Evolutionary conservation across 2,329 filamentous ascomycete genomes (phyloP).

Genomic region (Alternaria gaisen): DNA sequence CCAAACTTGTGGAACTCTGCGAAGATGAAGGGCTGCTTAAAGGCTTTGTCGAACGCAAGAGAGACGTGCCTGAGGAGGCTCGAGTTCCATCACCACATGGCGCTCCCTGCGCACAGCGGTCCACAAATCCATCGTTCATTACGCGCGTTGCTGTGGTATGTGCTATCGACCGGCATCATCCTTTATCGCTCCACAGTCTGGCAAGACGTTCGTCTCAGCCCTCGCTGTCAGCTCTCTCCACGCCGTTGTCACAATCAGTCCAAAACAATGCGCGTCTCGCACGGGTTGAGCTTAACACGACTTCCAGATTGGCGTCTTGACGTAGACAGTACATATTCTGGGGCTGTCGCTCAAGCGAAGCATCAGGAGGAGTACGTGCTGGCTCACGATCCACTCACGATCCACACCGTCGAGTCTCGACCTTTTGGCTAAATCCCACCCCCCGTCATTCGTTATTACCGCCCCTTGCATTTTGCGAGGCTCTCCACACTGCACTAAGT

Average conservation of each 20-base stretch:
- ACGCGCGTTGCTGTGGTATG: slow-evolving; percentile 15
- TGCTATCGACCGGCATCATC: slow-evolving; percentile 13
- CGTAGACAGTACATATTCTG: slow-evolving; percentile 13
- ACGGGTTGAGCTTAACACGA: slow-evolving; percentile 12
- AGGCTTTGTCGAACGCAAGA: slow-evolving; percentile 8
- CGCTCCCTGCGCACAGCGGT: slow-evolving; percentile 7
- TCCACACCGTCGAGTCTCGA: slow-evolving; percentile 14
- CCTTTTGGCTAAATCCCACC: slow-evolving; percentile 18
- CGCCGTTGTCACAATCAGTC: slow-evolving; percentile 2
- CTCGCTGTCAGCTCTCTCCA: slow-evolving; percentile 7
- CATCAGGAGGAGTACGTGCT: slow-evolving; percentile 15
- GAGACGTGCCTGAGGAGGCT: slow-evolving; percentile 14
- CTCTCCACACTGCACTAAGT: slow-evolving; percentile 5
- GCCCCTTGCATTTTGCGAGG: slow-evolving; percentile 15
- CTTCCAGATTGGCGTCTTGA: background rate
- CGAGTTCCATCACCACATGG: slow-evolving; percentile 12
- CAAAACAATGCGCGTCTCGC: slow-evolving; percentile 15
- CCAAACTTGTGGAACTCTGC: background rate
- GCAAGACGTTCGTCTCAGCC: slow-evolving; percentile 22
- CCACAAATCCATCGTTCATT: slow-evolving; percentile 12
- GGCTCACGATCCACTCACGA: slow-evolving; percentile 13
- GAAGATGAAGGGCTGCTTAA: slow-evolving; percentile 2
- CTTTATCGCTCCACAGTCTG: slow-evolving; percentile 15
- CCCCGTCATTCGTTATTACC: slow-evolving; percentile 19
- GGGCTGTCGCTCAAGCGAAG: slow-evolving; percentile 10